Evolutionary conservation across 192 early-diverging fungal species (phyloP), one percentile per base, ranked within the genome.

Genomic region (Coemansia sp.): DNA sequence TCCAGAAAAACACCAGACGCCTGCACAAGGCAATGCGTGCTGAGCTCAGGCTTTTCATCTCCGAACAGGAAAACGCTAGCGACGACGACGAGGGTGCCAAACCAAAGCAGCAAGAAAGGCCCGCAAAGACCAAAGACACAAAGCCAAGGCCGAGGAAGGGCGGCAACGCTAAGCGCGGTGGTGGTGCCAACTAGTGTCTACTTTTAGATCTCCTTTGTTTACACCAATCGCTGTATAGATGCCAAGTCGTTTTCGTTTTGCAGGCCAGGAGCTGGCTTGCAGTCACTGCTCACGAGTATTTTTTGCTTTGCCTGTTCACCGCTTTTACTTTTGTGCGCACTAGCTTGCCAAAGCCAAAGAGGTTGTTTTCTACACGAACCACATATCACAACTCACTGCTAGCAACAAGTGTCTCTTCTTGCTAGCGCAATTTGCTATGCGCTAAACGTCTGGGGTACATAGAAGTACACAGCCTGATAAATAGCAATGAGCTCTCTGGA

Each of bases 41-140:
- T 12, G 78, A 81, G 48, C 34, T 81, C 52, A 16, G 53, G 47
- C 66, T 70, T 13, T 73, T 75, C 38, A 69, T 73, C 47, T 66
- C 69, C 13, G 78, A 81, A 25, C 70, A 81, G 23, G 37, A 64
- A 58, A 20, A 18, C 14, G 16, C 56, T 58, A 58, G 56, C 34
- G 56, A 58, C 34, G 34, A 37, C 13, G 34, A 37, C 13, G 56
- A 58, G 18, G 56, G 20, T 18, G 13, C 18, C 7, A n/a, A n/a
- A 6, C 0, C 56, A 58, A 58, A 58, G 56, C 56, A 58, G 56
- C 34, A 58, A 21, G 34, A 36, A 10, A 58, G 18, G 34, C 56
- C 56, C 21, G 26, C 56, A 58, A 58, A 58, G 34, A 58, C 33
- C 56, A 58, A 58, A n/a, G 56, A 37, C 6, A 6, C 18, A 2